Evolutionary conservation across 2,329 filamentous ascomycete species (phyloP).

Genomic region (Knoxdaviesia proteae): DNA sequence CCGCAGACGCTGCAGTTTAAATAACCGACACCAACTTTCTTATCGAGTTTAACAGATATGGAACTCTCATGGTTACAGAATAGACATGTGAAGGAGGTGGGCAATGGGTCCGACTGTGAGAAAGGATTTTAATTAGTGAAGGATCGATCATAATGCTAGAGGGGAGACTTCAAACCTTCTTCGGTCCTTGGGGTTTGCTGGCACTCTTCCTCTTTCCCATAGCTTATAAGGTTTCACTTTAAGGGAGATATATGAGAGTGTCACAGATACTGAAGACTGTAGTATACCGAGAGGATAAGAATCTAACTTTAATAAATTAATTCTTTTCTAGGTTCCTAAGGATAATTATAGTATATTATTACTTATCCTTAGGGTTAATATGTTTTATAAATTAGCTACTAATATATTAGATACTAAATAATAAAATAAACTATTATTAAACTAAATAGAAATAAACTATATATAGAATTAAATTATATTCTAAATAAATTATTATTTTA

Average conservation of each 20-base stretch:
- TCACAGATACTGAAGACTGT: slow-evolving; percentile 6
- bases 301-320: background rate
- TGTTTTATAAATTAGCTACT: too few relatives aligned
- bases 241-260: background rate
- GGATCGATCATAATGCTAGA: background rate
- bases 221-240: slow-evolving; percentile 3
- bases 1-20: slow-evolving; percentile 84
- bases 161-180: slow-evolving; percentile 40
- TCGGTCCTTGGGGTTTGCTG: slow-evolving; percentile 59
- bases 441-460: too few relatives aligned
- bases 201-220: slow-evolving; percentile 91
- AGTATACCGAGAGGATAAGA: background rate
- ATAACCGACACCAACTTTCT: slow-evolving; percentile 71
- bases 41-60: slow-evolving; percentile 77
- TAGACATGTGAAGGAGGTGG: slow-evolving; percentile 80
- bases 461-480: background rate
- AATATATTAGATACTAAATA: too few relatives aligned
- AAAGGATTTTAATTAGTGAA: background rate
- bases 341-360: too few relatives aligned
- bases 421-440: too few relatives aligned
- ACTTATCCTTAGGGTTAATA: too few relatives aligned
- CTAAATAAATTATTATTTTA: too few relatives aligned
- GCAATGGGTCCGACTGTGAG: slow-evolving; percentile 43
- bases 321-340: background rate
- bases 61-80: slow-evolving; percentile 98